phyloP scores from a whole-genome alignment of 805 yeast species.

The Wickerhamomyces pijperi region DNA sequence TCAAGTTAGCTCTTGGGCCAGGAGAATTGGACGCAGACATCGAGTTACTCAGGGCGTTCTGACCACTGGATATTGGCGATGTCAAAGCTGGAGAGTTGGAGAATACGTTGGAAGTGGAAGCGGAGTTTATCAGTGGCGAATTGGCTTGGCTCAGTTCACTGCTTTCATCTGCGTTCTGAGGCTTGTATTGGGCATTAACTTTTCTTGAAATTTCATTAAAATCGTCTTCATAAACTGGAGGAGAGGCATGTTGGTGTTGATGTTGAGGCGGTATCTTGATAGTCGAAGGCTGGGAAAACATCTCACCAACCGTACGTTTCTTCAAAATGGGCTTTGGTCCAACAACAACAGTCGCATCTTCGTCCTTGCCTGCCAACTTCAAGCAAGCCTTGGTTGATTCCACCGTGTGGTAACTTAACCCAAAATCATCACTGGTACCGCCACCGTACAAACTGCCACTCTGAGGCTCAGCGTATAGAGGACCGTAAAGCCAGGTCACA shows the following conservation, averaged over 20 bases:
- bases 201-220: slow-evolving; percentile 15
- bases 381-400: neutral
- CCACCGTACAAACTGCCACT: neutral
- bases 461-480: slow-evolving; percentile 25
- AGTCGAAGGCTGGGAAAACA: slow-evolving; percentile 47
- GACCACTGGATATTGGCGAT: neutral
- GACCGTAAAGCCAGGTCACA: slow-evolving; percentile 97
- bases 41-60: neutral
- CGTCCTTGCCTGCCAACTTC: neutral
- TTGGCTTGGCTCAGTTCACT: neutral
- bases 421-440: neutral
- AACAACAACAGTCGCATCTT: slow-evolving; percentile 6
- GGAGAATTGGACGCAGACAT: neutral
- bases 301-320: slow-evolving; percentile 76
- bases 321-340: slow-evolving; percentile 75
- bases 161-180: too few relatives aligned
- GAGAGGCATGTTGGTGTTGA: slow-evolving; percentile 12
- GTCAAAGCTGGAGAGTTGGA: neutral
- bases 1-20: neutral
- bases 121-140: neutral
- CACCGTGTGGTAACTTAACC: neutral
- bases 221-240: slow-evolving; percentile 18
- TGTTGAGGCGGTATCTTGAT: slow-evolving; percentile 14
- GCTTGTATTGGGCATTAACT: slow-evolving; percentile 18
- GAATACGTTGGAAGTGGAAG: neutral